phyloP scores from a whole-genome alignment of 192 early-diverging fungal genomes.

The Geosiphon pyriformis region DNA sequence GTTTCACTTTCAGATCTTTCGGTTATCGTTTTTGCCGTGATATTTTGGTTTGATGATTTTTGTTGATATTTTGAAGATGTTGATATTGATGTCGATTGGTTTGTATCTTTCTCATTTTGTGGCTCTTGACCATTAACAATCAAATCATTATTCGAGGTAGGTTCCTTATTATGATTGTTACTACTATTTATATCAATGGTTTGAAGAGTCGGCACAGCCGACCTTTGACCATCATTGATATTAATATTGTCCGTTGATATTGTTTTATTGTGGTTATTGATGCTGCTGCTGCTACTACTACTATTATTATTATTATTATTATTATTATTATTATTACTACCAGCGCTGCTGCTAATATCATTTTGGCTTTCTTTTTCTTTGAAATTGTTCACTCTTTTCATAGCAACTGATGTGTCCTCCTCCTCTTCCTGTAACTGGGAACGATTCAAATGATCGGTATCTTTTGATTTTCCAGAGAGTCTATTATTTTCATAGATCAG shows the following conservation, averaged over 20 bases:
- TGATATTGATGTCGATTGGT: not conserved
- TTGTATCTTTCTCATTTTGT: not conserved
- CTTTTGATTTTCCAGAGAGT: not conserved
- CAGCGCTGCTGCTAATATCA: no score
- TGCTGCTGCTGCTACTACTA: not conserved
- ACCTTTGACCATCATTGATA: not conserved
- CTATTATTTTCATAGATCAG: slow-evolving; percentile 30
- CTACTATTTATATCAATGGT: not conserved
- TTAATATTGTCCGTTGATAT: not conserved
- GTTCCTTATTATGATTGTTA: not conserved
- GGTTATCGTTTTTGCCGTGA: not conserved
- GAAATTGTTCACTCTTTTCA: no score
- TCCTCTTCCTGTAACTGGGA: not conserved
- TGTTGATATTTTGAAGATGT: not conserved
- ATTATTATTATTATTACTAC: not conserved
- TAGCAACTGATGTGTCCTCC: not conserved
- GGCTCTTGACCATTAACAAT: not conserved
- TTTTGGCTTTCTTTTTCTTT: no score
- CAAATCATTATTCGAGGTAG: not conserved
- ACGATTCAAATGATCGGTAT: slow-evolving; percentile 2
- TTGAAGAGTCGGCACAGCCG: not conserved
- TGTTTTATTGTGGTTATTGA: not conserved
- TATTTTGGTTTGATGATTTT: not conserved
- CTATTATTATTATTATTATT: slow-evolving; percentile 2
- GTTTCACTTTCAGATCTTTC: no score